Percentiles rank a stretch among this genome's conserved stretches.
Evolutionary conservation across 805 yeast species (phyloP).

Genomic region (Monosporozyma unispora): DNA sequence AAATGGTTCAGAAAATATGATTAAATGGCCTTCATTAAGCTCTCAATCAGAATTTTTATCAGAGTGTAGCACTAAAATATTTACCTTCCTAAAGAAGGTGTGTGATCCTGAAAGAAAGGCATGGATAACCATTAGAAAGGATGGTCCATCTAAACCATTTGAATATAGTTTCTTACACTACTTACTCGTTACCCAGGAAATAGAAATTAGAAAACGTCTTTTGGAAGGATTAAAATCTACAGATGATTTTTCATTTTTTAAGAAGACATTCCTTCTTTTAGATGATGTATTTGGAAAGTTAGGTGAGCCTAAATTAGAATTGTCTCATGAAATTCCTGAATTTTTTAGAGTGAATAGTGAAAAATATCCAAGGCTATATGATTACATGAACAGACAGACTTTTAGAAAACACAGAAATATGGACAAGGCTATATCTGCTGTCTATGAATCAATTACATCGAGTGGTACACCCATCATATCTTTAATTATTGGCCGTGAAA

Average conservation of each 20-base stretch:
- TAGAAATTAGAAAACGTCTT: conserved; percentile 26
- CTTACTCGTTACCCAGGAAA: conserved; percentile 43
- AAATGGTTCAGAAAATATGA: conserved; percentile 59
- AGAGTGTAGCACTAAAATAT: conserved; percentile 33
- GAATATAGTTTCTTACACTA: conserved; percentile 38
- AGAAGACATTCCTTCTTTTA: conserved; percentile 31
- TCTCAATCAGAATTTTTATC: conserved; percentile 35
- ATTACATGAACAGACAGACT: conserved; percentile 64
- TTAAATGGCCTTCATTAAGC: conserved; percentile 54
- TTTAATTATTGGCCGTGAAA: conserved; percentile 37
- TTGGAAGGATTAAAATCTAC: conserved; percentile 10
- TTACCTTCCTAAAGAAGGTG: conserved; percentile 33
- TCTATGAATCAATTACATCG: conserved; percentile 55
- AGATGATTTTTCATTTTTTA: conserved; percentile 16
- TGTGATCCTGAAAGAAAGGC: conserved; percentile 22
- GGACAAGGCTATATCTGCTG: conserved; percentile 31
- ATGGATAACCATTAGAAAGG: conserved; percentile 11
- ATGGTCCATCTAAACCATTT: conserved; percentile 14
- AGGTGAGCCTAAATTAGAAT: conserved; percentile 53
- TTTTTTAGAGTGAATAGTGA: conserved; percentile 42
- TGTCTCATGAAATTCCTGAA: conserved; percentile 48
- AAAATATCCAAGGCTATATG: conserved; percentile 47
- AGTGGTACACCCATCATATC: conserved; percentile 70
- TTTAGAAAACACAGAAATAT: conserved; percentile 39
- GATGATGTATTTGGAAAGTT: conserved; percentile 40